Conservation (phyloP, 176 grass and related monocot genomes). For the Panicum miliaceum region DNA sequence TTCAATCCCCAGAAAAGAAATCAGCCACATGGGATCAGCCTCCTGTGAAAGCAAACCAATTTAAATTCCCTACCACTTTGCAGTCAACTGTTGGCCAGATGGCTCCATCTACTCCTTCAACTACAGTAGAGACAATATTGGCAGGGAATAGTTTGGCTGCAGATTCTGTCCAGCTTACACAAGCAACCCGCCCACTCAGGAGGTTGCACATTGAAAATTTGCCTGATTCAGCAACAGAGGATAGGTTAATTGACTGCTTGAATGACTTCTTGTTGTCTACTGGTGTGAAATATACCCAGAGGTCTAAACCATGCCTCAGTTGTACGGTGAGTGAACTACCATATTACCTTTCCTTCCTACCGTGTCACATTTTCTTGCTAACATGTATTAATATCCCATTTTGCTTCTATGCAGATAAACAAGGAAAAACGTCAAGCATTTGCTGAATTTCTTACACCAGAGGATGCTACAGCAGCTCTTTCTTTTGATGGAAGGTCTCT, state of each 20-base stretch:
- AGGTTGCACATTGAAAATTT: constrained; percentile 87
- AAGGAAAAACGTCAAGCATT: constrained; percentile 89
- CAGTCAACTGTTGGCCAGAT: constrained; percentile 50
- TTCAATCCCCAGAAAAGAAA: constrained; percentile 67
- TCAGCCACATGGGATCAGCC: constrained; percentile 89
- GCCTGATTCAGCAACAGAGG: constrained; percentile 70
- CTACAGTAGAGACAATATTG: constrained; percentile 47
- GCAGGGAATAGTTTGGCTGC: constrained; percentile 51
- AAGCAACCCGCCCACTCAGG: constrained; percentile 85
- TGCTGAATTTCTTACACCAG: constrained; percentile 97
- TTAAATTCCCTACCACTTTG: constrained; percentile 52
- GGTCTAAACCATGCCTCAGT: constrained; percentile 84
- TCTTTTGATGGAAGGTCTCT: constrained; percentile 86
- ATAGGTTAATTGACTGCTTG: constrained; percentile 69
- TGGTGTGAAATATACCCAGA: constrained; percentile 50
- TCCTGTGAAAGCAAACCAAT: constrained; percentile 55
- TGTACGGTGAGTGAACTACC: constrained; percentile 65
- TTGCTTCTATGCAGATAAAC: constrained; percentile 73
- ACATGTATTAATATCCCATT: constrained; percentile 18
- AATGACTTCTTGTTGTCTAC: constrained; percentile 76
- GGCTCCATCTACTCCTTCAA: constrained; percentile 35
- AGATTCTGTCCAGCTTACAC: constrained; percentile 86
- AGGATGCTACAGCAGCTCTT: constrained; percentile 90
- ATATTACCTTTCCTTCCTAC: constrained; percentile 14
- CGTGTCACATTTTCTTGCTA: constrained; percentile 28